Evolutionary conservation across 495 filamentous ascomycete species (phyloP), one percentile per base, ranked within the genome.

Genomic region (Aspergillus ostianus): DNA sequence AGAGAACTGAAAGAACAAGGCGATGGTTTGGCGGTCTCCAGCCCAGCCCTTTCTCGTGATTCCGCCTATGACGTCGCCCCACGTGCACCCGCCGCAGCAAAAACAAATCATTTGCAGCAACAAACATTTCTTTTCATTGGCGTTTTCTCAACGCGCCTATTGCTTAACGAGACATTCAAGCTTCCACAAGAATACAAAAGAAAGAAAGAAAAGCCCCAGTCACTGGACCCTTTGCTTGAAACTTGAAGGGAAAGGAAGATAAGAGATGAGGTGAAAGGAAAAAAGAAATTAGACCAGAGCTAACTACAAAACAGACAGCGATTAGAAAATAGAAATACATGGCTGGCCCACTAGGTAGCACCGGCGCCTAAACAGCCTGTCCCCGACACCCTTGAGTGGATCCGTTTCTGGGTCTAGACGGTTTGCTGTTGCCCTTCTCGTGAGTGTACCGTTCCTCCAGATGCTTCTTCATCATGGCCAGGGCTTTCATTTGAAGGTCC

Each of bases 41-140:
- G 12, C 19, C 21, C 23, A 26, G 23, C 23, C 23, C 23, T 54
- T 48, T 13, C 44, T 54, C 20, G 51, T 55, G 44, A 55, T 45
- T 46, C 20, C 54, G 53, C 68, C 64, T 66, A 77, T 77, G 74
- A 77, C 74, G 74, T 77, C 74, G 70, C 20, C 47, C 71, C 73
- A 75, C 74, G 74, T 77, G 74, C 62, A 49, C 29, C 30, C 30
- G 57, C 8, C 30, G 2, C 7, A 12, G 30, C 6, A 32, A 32
- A 32, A 32, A 7, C 6, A 30, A 30, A 4, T 4, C 29, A 30
- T 30, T 8, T 8, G 29, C 29, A 30, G 29, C 29, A 51, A 51
- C 15, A 17, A 51, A 26, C 51, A 41, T 41, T 41, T 10, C 9
- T 41, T 41, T 41, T 41, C 36, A 41, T 41, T 41, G 36, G 10